These are phyloP conservation scores for Trichoderma sp. DNA, from an alignment of 2,329 filamentous ascomycete species.

Conservation along the genomic window DNA sequence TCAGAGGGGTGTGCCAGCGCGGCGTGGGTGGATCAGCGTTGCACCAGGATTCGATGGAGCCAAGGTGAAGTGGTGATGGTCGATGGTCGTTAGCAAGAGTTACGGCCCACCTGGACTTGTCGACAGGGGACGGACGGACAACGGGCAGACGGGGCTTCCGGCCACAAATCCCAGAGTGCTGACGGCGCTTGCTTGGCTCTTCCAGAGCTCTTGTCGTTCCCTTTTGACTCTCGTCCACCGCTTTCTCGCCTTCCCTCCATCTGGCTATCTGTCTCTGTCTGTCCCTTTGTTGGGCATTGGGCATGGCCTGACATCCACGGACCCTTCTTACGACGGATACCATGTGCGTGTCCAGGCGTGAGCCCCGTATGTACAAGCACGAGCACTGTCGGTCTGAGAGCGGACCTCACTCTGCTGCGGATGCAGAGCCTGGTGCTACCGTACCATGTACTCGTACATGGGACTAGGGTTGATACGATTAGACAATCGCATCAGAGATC, in stretches of 20 bases:
- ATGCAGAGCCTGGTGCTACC: background rate
- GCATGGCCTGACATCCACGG: slow-evolving; percentile 1
- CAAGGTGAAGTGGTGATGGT: slow-evolving; percentile 18
- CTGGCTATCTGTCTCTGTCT: background rate
- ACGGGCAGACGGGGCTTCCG: slow-evolving; percentile 25
- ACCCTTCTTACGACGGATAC: background rate
- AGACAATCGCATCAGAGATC: slow-evolving; percentile 22
- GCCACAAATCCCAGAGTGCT: slow-evolving; percentile 22
- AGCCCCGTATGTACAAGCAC: background rate
- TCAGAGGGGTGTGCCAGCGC: slow-evolving; percentile 29
- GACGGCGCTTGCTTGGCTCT: slow-evolving; percentile 23
- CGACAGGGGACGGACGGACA: slow-evolving; percentile 23
- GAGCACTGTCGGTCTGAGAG: background rate
- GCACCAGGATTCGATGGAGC: slow-evolving; percentile 33
- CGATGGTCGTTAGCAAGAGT: slow-evolving; percentile 17
- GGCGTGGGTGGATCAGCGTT: slow-evolving; percentile 37
- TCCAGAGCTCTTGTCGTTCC: slow-evolving; percentile 14
- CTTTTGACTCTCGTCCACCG: slow-evolving; percentile 16
- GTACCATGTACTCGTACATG: slow-evolving; percentile 1
- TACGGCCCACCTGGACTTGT: slow-evolving; percentile 10
- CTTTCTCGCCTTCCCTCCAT: slow-evolving; percentile 11
- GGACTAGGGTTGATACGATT: slow-evolving; percentile 19
- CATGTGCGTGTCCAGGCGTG: background rate
- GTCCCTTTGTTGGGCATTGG: background rate
- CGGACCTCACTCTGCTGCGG: slow-evolving; percentile 10